Evolutionary conservation across 768 basidiomycete species (phyloP).

Genomic region (Amylocystis lapponica): DNA sequence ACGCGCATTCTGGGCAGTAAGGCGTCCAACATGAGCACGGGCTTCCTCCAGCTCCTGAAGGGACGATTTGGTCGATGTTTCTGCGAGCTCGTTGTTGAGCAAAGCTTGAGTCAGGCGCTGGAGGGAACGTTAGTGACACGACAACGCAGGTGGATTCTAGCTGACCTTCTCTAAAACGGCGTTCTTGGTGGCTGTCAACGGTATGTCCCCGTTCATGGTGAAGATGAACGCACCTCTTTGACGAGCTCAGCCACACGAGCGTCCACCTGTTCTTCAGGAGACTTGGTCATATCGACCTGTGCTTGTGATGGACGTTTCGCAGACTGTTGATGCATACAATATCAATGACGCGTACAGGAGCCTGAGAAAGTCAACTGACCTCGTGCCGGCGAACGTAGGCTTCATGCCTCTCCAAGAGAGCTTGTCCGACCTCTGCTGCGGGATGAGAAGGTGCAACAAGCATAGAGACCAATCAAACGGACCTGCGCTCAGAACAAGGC

Average conservation of each 20-base stretch:
- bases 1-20: conserved; percentile 65
- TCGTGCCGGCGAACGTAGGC: conserved; percentile 74
- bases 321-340: too few relatives aligned
- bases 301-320: too few relatives aligned
- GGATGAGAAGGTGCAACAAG: background rate
- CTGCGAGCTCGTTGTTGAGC: conserved; percentile 76
- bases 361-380: conserved; percentile 32
- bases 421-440: conserved; percentile 89
- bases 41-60: conserved; percentile 73
- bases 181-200: conserved; percentile 13
- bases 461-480: conserved; percentile 23
- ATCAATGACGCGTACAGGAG: too few relatives aligned
- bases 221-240: conserved; percentile 15
- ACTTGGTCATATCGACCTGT: too few relatives aligned
- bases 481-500: conserved; percentile 86
- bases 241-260: conserved; percentile 22
- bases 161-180: conserved; percentile 22
- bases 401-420: conserved; percentile 80
- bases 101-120: conserved; percentile 77
- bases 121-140: conserved; percentile 2
- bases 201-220: background rate
- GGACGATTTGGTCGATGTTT: conserved; percentile 70
- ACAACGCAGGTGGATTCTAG: conserved; percentile 52
- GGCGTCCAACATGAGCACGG: conserved; percentile 55
- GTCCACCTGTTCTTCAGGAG: conserved; percentile 19